phyloP scores from a whole-genome alignment of 1,284 basidiomycete species.

The Cerrena zonata region DNA sequence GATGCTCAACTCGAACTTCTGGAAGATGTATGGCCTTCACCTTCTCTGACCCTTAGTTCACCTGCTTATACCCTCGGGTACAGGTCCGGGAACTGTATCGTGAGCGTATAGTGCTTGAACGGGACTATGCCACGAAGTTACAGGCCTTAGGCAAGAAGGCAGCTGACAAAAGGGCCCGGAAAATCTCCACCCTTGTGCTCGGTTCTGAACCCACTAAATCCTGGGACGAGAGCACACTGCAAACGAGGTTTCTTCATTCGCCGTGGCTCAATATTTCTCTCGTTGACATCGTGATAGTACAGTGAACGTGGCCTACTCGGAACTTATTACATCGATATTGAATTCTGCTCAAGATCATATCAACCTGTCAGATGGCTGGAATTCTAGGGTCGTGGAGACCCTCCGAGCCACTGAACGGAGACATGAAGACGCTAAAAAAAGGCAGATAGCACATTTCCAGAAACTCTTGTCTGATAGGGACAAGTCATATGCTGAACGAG shows the following conservation, averaged over 20 bases:
- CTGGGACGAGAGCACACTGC: conserved; percentile 48
- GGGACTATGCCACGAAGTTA: conserved; percentile 69
- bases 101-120: conserved; percentile 61
- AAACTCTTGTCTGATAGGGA: conserved; percentile 68
- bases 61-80: conserved; percentile 1
- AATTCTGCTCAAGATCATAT: conserved; percentile 64
- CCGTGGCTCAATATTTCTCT: conserved; percentile 2
- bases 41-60: neutral
- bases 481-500: conserved; percentile 56
- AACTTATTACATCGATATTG: conserved; percentile 56
- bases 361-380: conserved; percentile 57
- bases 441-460: conserved; percentile 68
- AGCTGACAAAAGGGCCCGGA: conserved; percentile 62
- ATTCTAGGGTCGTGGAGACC: conserved; percentile 57
- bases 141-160: conserved; percentile 61
- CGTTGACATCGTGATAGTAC: conserved; percentile 41
- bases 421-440: conserved; percentile 64
- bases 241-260: conserved; percentile 42
- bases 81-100: conserved; percentile 69
- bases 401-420: conserved; percentile 54
- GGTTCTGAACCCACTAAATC: conserved; percentile 64
- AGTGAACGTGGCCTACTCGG: conserved; percentile 58
- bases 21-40: conserved; percentile 46
- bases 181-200: conserved; percentile 48
- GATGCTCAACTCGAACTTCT: conserved; percentile 62